Percentiles rank a stretch among this genome's conserved stretches.
Evolutionary conservation across 2,329 filamentous ascomycete genomes (phyloP).

Genomic region (Aspergillus brasiliensis): DNA sequence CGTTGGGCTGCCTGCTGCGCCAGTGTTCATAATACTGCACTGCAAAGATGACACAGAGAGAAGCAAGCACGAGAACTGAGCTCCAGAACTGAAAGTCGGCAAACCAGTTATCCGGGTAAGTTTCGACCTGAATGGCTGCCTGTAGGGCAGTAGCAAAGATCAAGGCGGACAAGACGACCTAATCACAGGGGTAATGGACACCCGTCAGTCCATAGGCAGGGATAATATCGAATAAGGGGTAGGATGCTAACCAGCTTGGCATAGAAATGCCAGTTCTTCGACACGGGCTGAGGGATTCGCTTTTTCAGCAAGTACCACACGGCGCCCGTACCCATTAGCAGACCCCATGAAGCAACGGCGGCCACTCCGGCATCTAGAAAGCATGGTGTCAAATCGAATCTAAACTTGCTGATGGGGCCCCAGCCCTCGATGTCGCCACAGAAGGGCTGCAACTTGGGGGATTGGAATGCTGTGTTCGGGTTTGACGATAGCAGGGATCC

Average conservation of each 20-base stretch:
- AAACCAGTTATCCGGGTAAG: constrained; percentile 69
- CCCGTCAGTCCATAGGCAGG: constrained; percentile 4
- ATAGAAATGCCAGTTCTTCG: constrained; percentile 92
- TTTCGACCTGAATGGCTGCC: constrained; percentile 72
- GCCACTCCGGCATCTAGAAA: constrained; percentile 92
- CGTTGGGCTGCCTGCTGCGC: constrained; percentile 80
- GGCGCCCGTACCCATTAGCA: constrained; percentile 74
- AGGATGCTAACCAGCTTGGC: constrained; percentile 72
- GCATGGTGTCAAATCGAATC: constrained; percentile 96
- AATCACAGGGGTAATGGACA: neutral
- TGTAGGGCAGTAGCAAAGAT: constrained; percentile 70
- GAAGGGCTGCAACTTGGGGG: constrained; percentile 62
- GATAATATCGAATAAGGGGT: neutral
- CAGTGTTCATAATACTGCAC: constrained; percentile 87
- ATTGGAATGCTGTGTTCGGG: constrained; percentile 28
- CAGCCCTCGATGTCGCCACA: constrained; percentile 91
- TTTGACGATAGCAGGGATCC: constrained; percentile 30
- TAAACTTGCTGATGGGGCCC: constrained; percentile 83
- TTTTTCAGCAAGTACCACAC: constrained; percentile 77
- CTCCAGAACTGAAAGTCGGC: constrained; percentile 87
- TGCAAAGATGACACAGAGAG: constrained; percentile 71
- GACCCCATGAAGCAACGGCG: constrained; percentile 73
- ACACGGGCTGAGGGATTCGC: constrained; percentile 66
- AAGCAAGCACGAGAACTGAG: constrained; percentile 69
- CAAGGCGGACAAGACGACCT: constrained; percentile 68